Evolutionary conservation across 2,329 filamentous ascomycete species (phyloP).

Genomic region (Venturia oleaginea): DNA sequence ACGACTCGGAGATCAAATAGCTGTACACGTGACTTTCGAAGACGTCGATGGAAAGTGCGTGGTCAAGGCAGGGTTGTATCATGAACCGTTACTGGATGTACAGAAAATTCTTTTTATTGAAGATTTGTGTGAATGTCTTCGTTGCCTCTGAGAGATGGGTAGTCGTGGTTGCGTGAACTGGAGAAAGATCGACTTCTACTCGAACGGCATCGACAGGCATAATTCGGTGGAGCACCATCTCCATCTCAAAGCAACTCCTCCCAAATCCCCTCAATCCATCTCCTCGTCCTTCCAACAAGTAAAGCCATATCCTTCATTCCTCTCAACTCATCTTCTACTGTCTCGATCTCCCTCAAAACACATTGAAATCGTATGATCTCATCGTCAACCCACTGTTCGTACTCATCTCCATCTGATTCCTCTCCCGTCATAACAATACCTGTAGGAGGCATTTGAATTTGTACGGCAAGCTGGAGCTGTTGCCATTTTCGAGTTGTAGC

Average conservation of each 20-base stretch:
- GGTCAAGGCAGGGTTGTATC: too few species aligned
- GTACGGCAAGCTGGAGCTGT: neutral
- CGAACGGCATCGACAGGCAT: neutral
- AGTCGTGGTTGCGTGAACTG: too few species aligned
- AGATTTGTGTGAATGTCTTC: too few species aligned
- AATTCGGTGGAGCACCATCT: neutral
- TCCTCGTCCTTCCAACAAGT: neutral
- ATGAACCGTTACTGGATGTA: too few species aligned
- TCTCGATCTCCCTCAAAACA: constrained; percentile 16
- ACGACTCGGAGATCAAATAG: too few species aligned
- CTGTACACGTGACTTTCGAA: too few species aligned
- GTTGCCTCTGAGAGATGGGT: too few species aligned
- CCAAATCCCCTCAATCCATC: neutral
- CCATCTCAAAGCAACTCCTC: neutral
- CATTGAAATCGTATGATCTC: neutral
- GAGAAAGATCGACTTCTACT: neutral
- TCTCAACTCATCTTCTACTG: neutral
- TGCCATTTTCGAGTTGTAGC: neutral
- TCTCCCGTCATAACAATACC: neutral
- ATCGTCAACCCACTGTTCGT: neutral
- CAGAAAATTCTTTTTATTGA: too few species aligned
- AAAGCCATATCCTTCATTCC: neutral
- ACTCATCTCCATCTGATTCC: neutral
- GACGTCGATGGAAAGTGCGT: too few species aligned
- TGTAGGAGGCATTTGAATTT: neutral